Evolutionary conservation across 2,329 filamentous ascomycete species (phyloP), one percentile per base, ranked within the genome.

Genomic region (Aspergillus eucalypticola): DNA sequence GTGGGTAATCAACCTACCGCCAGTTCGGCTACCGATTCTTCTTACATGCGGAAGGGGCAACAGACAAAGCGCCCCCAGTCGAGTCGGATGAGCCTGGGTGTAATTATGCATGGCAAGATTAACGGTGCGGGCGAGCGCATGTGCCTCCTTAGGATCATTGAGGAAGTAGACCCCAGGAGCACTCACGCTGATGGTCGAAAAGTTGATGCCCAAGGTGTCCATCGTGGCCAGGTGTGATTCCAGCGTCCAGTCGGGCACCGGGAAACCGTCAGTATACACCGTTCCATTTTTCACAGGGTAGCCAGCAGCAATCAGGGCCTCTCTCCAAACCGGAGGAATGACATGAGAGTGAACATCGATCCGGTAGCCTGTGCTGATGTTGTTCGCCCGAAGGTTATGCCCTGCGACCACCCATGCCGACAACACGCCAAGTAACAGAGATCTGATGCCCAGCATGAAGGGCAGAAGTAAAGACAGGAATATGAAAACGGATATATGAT

Each of bases 261-360:
- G 54, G 25, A 56, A 46, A n/a, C 23, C 17, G 17, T 56, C 54
- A 6, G 42, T 41, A 19, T 46, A 46, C 8, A 49, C 6, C 4
- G 39, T 56, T 17, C 42, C 54, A 8, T 56, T 56, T 7, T 46
- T 19, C 5, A 44, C 27, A 7, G 54, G 54, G 8, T 49, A 48
- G 5, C 54, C 54, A 8, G 39, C 54, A 4, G 21, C 17, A 21
- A 48, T 44, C 17, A 56, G 15, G 15, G 54, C 54, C 25, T 25
- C 27, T 13, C 25, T 23, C 38, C 38, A 56, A 27, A 56, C 8
- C 2, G 39, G 39, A 13, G 54, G 54, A 21, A 56, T 56, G 3
- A 44, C 39, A 29, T 66, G 64, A 3, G 64, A 64, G 32, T 66
- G 64, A 11, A 66, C 62, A 21, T 66, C 64, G 7, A 66, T 55